These are phyloP conservation scores for Trichoderma sp. DNA, from an alignment of 2,329 filamentous ascomycete genomes.

Conservation along the genomic window DNA sequence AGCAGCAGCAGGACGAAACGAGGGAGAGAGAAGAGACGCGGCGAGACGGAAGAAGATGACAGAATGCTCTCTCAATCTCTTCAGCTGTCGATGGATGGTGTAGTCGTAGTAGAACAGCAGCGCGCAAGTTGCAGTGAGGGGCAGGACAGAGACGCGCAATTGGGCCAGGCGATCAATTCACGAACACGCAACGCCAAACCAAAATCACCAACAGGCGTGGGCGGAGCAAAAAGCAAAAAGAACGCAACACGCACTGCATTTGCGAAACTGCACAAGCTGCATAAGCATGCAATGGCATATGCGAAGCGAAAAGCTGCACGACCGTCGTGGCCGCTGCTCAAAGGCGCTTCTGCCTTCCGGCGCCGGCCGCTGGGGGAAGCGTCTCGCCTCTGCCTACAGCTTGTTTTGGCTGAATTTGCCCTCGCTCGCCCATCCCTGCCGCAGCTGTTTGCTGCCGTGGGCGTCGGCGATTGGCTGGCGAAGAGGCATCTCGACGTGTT, in stretches of 20 bases:
- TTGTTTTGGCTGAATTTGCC: background rate
- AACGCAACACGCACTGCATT: background rate
- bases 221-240: background rate
- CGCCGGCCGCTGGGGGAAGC: background rate
- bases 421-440: constrained; percentile 9
- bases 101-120: background rate
- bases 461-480: constrained; percentile 22
- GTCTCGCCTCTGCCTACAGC: background rate
- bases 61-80: background rate
- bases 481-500: constrained; percentile 4
- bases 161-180: background rate
- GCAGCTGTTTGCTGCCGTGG: constrained; percentile 23
- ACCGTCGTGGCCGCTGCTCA: constrained; percentile 52
- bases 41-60: background rate
- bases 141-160: background rate
- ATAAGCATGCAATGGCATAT: background rate
- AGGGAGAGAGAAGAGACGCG: background rate
- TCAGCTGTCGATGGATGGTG: background rate
- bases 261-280: constrained; percentile 10
- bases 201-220: background rate
- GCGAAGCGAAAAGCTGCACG: constrained; percentile 37
- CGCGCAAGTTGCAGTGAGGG: background rate
- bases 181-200: background rate
- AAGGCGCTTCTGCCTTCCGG: constrained; percentile 34
- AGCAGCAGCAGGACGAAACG: background rate